Percentiles rank a stretch among this genome's conserved stretches.
Evolutionary conservation across 495 filamentous ascomycete species (phyloP).

Genomic region (Hypoxylon rickii): DNA sequence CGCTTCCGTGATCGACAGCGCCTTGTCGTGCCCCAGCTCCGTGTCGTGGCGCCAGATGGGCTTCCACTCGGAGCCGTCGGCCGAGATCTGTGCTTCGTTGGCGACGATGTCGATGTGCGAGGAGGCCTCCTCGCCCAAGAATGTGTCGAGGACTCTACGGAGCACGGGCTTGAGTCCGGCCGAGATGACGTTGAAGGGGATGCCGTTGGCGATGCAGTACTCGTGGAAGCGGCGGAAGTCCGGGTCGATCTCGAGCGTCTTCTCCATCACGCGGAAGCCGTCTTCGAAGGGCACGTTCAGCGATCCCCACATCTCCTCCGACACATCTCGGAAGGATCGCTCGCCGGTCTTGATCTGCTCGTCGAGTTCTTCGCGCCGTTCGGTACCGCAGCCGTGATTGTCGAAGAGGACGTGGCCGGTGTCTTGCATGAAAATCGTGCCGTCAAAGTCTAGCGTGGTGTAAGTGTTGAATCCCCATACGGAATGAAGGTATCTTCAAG

Average conservation of each 20-base stretch:
- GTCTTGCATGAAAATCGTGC: slow-evolving; percentile 81
- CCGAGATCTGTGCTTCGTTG: slow-evolving; percentile 66
- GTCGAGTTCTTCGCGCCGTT: slow-evolving; percentile 62
- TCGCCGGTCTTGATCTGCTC: slow-evolving; percentile 69
- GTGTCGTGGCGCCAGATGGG: slow-evolving; percentile 72
- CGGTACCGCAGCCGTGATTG: slow-evolving; percentile 64
- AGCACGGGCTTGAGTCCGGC: slow-evolving; percentile 72
- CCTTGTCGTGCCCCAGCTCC: slow-evolving; percentile 73
- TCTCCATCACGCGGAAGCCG: slow-evolving; percentile 71
- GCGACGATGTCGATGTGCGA: slow-evolving; percentile 69
- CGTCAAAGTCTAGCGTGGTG: slow-evolving; percentile 65
- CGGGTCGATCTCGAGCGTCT: slow-evolving; percentile 65
- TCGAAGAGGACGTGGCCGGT: slow-evolving; percentile 78
- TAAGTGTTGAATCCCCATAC: slow-evolving; percentile 5
- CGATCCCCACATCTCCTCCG: slow-evolving; percentile 78
- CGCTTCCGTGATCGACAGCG: slow-evolving; percentile 65
- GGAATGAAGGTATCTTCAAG: not conserved
- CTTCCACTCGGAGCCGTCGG: slow-evolving; percentile 67
- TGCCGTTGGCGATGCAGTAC: slow-evolving; percentile 66
- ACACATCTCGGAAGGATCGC: slow-evolving; percentile 73
- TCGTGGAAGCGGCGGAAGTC: slow-evolving; percentile 69
- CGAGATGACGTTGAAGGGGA: slow-evolving; percentile 75
- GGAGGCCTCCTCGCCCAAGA: slow-evolving; percentile 62
- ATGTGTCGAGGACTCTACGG: slow-evolving; percentile 63
- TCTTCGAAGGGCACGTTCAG: slow-evolving; percentile 73